These are phyloP conservation scores for Alternaria brassicae DNA, from an alignment of 2,329 filamentous ascomycete species.

Conservation along the genomic window DNA sequence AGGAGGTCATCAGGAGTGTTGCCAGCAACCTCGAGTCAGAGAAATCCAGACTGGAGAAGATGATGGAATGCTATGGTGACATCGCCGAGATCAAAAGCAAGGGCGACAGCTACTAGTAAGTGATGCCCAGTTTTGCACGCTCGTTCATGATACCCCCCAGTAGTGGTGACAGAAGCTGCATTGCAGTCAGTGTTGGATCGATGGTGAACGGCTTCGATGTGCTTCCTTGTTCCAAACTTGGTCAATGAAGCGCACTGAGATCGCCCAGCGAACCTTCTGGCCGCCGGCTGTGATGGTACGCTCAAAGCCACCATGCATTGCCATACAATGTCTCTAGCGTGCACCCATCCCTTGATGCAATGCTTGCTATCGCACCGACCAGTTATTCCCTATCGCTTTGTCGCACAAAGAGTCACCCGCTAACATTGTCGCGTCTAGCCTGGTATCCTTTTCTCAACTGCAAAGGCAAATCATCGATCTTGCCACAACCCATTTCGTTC, in stretches of 20 bases:
- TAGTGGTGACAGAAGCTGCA: slow-evolving; percentile 3
- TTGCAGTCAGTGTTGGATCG: slow-evolving; percentile 1
- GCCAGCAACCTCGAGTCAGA: slow-evolving; percentile 52
- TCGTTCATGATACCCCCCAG: slow-evolving; percentile 18
- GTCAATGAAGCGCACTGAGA: slow-evolving; percentile 17
- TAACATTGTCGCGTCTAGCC: slow-evolving; percentile 43
- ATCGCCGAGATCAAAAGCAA: slow-evolving; percentile 54
- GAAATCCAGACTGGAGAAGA: slow-evolving; percentile 52
- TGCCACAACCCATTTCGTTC: slow-evolving; percentile 60
- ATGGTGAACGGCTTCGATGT: slow-evolving; percentile 2
- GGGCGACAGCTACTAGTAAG: slow-evolving; percentile 56
- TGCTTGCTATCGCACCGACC: background rate
- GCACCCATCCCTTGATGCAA: slow-evolving; percentile 13
- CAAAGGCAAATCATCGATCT: slow-evolving; percentile 60
- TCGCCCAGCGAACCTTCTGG: slow-evolving; percentile 20
- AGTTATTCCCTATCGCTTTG: background rate
- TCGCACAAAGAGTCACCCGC: background rate
- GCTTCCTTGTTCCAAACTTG: slow-evolving; percentile 12
- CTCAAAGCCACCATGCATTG: slow-evolving; percentile 18
- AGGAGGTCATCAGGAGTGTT: slow-evolving; percentile 48
- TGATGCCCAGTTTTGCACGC: slow-evolving; percentile 35
- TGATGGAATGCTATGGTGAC: slow-evolving; percentile 53
- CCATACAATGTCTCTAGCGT: slow-evolving; percentile 17
- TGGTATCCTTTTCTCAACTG: slow-evolving; percentile 61
- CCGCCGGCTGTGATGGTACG: slow-evolving; percentile 2